Evolutionary conservation across 305 asterid genomes (phyloP).

Genomic region (Fraxinus angustifolia): DNA sequence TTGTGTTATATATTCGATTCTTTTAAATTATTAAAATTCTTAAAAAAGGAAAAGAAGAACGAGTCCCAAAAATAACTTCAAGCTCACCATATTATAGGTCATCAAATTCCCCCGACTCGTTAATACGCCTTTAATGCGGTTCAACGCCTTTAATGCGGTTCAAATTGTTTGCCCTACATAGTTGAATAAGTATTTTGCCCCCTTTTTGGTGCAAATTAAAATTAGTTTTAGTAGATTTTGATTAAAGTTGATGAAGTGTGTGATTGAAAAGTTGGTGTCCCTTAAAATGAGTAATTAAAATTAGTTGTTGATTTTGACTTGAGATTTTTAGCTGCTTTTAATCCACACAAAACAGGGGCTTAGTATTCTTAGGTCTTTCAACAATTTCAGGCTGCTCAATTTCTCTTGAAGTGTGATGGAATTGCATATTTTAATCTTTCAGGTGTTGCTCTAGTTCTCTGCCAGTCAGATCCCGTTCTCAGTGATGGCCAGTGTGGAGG

Average conservation of each 20-base stretch:
- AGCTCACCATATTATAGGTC: background rate
- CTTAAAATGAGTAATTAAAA: background rate
- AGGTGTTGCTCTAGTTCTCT: slow-evolving; percentile 86
- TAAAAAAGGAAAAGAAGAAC: background rate
- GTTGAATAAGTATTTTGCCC: background rate
- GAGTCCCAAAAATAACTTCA: background rate
- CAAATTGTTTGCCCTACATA: background rate
- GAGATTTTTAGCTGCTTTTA: background rate
- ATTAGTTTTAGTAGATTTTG: background rate
- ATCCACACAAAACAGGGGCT: background rate
- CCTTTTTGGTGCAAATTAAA: background rate
- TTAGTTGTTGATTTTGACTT: background rate
- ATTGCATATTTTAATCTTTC: slow-evolving; percentile 17
- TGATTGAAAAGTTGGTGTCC: background rate
- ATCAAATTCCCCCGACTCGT: background rate
- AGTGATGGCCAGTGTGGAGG: slow-evolving; percentile 66
- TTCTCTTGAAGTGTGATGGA: background rate
- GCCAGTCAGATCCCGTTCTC: slow-evolving; percentile 83
- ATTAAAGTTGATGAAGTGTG: background rate
- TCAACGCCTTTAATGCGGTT: background rate
- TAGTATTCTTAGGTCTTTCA: background rate
- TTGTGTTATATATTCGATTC: background rate
- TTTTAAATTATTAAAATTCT: background rate
- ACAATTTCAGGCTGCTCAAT: background rate
- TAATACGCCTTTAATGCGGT: background rate